phyloP scores from a whole-genome alignment of 805 yeast species.

The Yamadazyma olivae region DNA sequence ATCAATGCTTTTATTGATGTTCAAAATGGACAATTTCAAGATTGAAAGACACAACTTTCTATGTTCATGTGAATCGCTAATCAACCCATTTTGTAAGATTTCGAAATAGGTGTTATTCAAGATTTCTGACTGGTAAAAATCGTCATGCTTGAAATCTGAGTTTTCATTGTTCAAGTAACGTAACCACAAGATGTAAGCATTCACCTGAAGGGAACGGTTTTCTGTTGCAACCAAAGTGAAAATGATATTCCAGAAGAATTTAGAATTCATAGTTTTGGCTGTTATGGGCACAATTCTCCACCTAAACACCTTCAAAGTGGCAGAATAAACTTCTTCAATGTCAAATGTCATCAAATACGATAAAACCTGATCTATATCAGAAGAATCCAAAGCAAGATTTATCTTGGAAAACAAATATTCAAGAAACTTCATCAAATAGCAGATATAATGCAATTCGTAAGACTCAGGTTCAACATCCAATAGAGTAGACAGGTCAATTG shows the following conservation, averaged over 20 bases:
- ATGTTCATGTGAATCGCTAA: conserved; percentile 57
- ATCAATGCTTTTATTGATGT: conserved; percentile 33
- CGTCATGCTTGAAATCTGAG: conserved; percentile 7
- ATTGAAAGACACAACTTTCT: conserved; percentile 68
- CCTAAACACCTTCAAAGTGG: conserved; percentile 42
- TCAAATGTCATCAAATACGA: conserved; percentile 28
- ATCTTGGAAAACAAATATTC: conserved; percentile 32
- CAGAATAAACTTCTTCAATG: conserved; percentile 34
- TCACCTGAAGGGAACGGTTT: conserved; percentile 24
- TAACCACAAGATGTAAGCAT: conserved; percentile 54
- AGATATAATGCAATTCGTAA: conserved; percentile 12
- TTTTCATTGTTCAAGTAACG: conserved; percentile 40
- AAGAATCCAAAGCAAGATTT: conserved; percentile 1
- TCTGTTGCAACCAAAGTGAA: conserved; percentile 30
- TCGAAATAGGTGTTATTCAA: conserved; percentile 49
- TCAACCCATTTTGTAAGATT: conserved; percentile 53
- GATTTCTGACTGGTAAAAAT: conserved; percentile 26
- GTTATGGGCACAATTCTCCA: conserved; percentile 49
- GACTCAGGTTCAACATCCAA: conserved; percentile 1
- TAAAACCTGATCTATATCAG: conserved; percentile 6
- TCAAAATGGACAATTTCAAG: conserved; percentile 56
- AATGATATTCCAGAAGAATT: conserved; percentile 46
- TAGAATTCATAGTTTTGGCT: conserved; percentile 11
- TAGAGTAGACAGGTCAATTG: conserved; percentile 3
- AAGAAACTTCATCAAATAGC: conserved; percentile 30